Evolutionary conservation across 306 rosid species (phyloP).

Genomic region (Vicia faba): DNA sequence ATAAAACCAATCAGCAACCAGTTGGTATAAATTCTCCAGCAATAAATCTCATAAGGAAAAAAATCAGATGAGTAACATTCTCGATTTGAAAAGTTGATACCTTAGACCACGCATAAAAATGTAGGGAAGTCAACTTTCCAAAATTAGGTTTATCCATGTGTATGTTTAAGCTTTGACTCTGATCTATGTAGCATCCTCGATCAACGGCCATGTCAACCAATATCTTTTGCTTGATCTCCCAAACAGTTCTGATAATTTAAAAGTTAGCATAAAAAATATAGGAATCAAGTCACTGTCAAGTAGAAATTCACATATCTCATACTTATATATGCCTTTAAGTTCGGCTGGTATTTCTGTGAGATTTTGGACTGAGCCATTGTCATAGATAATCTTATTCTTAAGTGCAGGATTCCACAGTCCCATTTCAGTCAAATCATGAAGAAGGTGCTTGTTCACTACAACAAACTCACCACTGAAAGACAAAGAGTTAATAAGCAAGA

Average conservation of each 20-base stretch:
- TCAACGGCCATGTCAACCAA: constrained; percentile 91
- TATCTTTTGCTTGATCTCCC: constrained; percentile 95
- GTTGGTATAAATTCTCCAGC: not conserved
- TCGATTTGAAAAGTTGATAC: constrained; percentile 36
- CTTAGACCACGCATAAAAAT: constrained; percentile 93
- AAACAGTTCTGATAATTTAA: constrained; percentile 68
- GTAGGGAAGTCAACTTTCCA: constrained; percentile 87
- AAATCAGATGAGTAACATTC: not conserved
- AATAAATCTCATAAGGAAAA: not conserved
- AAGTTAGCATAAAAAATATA: constrained; percentile 35
- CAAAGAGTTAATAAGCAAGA: constrained; percentile 33
- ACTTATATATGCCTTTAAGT: constrained; percentile 77
- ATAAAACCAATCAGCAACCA: constrained; percentile 26
- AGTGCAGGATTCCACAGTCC: constrained; percentile 80
- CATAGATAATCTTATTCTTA: constrained; percentile 72
- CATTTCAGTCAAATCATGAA: constrained; percentile 87
- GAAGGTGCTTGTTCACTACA: constrained; percentile 90
- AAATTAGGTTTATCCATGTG: constrained; percentile 92
- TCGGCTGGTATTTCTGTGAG: constrained; percentile 66
- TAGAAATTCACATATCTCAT: constrained; percentile 30
- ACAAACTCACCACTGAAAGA: constrained; percentile 84
- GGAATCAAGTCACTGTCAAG: not conserved
- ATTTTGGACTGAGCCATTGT: constrained; percentile 76
- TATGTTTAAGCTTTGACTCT: constrained; percentile 89
- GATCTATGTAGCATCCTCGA: constrained; percentile 87